Conservation (phyloP, 179 eudicot genomes). For the Drosera spatulata region DNA sequence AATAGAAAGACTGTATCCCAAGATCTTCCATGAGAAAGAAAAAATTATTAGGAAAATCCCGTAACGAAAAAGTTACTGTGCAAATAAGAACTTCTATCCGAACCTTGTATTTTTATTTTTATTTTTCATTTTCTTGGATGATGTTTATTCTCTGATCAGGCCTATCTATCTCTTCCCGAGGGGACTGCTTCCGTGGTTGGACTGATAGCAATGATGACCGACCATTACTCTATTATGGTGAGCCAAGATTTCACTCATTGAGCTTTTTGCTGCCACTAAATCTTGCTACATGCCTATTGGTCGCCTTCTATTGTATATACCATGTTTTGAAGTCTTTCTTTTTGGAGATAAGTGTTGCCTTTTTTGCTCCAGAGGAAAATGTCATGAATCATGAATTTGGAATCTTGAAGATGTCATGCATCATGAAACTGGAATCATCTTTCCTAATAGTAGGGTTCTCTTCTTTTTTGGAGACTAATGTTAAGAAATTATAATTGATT, state of each 20-base stretch:
- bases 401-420: too few relatives aligned
- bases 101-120: too few relatives aligned
- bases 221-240: slow-evolving; percentile 90
- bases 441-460: too few relatives aligned
- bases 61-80: background rate
- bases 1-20: too few relatives aligned
- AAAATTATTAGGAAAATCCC: background rate
- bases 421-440: too few relatives aligned
- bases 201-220: slow-evolving; percentile 96
- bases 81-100: background rate
- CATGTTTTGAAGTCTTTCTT: too few relatives aligned
- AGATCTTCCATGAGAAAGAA: background rate
- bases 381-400: too few relatives aligned
- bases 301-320: background rate
- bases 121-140: background rate
- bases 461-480: too few relatives aligned
- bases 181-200: slow-evolving; percentile 99
- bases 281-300: background rate
- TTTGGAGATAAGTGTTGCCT: too few relatives aligned
- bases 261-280: background rate
- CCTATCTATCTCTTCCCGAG: slow-evolving; percentile 96
- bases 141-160: slow-evolving; percentile 32
- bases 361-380: too few relatives aligned
- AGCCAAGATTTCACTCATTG: slow-evolving; percentile 12
- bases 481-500: too few relatives aligned